Evolutionary conservation across 2,329 filamentous ascomycete species (phyloP), one percentile per base, ranked within the genome.

Genomic region (Phyllosticta citriasiana): DNA sequence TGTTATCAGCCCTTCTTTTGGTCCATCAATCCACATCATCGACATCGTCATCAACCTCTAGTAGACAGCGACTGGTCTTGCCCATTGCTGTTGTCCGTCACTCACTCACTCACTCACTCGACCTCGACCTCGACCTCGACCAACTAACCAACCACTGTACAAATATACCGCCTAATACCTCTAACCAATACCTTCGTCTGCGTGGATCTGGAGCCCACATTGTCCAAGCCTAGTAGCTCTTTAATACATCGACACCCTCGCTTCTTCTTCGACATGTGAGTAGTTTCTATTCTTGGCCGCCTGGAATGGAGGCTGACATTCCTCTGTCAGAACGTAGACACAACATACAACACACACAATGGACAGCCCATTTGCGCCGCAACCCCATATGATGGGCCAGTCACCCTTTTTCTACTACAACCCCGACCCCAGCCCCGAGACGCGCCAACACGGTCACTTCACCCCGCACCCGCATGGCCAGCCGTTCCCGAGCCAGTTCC

Each of bases 391-490:
- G 69, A 84, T 89, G 80, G 85, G 82, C 64, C 87, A 89, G 77
- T 84, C 86, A 66, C 80, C 88, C 63, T 95, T 91, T 80, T 92
- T 89, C 82, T 94, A 92, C 81, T 96, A 93, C 80, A 87, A 85
- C 70, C 85, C 88, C 66, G 89, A 94, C 68, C 82, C 87, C 65
- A 86, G 84, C 73, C 80, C 84, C 65, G 88, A 91, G 69, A 74
- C 71, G 70, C 82, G 86, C 70, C 88, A 88, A 71, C 87, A 92
- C 76, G 85, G 85, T 60, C 86, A 89, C 76, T 92, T 91, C 79
- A 83, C 86, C 65, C 82, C 84, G 64, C 82, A 84, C 72, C 84
- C 82, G 63, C 81, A 78, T 55, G 72, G 75, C 62, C 74, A 76
- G 64, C 66, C 68, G 63, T 67, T 70, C 68, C 78, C 72, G 65